Evolutionary conservation across 805 yeast genomes (phyloP).

Genomic region (Cyberlindnera veronae): DNA sequence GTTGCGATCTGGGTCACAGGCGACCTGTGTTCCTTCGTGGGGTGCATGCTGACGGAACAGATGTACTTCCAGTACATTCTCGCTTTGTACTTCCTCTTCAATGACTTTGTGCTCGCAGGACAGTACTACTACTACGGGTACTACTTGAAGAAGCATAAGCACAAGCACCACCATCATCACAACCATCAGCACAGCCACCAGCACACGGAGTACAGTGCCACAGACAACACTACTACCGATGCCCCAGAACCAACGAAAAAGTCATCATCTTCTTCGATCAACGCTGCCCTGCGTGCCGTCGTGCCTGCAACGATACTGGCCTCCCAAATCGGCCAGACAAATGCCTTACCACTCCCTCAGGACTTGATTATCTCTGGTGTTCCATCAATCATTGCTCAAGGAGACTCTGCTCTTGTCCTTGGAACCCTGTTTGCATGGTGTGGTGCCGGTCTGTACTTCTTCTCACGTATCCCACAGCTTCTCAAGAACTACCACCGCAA

Average conservation of each 20-base stretch:
- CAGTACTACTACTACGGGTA: constrained; percentile 71
- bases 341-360: constrained; percentile 25
- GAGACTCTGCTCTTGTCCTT: constrained; percentile 15
- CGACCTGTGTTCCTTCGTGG: constrained; percentile 51
- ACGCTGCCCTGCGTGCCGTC: constrained; percentile 16
- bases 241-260: not conserved
- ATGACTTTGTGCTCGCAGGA: constrained; percentile 62
- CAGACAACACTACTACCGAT: constrained; percentile 1
- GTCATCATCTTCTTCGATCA: constrained; percentile 1
- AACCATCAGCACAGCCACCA: constrained; percentile 17
- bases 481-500: constrained; percentile 70
- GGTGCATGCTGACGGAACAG: constrained; percentile 75
- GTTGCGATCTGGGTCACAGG: constrained; percentile 43
- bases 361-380: constrained; percentile 5
- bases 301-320: constrained; percentile 27
- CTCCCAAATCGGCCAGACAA: constrained; percentile 23
- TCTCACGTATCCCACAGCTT: constrained; percentile 83
- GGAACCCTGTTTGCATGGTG: constrained; percentile 68
- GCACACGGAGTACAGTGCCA: no score
- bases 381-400: constrained; percentile 4
- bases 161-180: constrained; percentile 33
- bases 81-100: constrained; percentile 68
- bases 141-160: constrained; percentile 29
- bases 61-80: constrained; percentile 75
- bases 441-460: constrained; percentile 70